Conservation (phyloP, 768 basidiomycete genomes). For the Boletus rubescentipes region DNA sequence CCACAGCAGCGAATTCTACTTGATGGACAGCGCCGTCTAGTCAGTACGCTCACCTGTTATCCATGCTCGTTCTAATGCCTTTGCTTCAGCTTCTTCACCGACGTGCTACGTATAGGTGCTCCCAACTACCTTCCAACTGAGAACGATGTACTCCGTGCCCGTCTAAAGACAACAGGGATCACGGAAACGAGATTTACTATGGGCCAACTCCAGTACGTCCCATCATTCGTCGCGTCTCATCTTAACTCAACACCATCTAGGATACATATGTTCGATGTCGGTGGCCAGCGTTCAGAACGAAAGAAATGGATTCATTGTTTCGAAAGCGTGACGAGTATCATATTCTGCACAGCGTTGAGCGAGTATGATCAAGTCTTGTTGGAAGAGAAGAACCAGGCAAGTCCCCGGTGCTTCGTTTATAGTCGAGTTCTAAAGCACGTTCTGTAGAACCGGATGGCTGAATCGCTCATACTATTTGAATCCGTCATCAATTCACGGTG, state of each 20-base stretch:
- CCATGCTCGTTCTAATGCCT: not conserved
- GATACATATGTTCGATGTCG: constrained; percentile 77
- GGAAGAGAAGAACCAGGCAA: constrained; percentile 47
- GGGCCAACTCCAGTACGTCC: constrained; percentile 58
- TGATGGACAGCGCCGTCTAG: constrained; percentile 96
- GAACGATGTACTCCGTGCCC: constrained; percentile 83
- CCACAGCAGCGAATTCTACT: constrained; percentile 75
- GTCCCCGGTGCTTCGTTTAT: not conserved
- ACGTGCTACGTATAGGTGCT: constrained; percentile 80
- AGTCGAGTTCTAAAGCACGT: not conserved
- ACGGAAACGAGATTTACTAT: constrained; percentile 82
- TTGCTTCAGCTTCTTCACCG: constrained; percentile 71
- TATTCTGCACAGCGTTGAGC: constrained; percentile 72
- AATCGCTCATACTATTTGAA: constrained; percentile 74
- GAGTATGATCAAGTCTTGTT: constrained; percentile 75
- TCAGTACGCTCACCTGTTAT: constrained; percentile 37
- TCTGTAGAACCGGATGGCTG: constrained; percentile 68
- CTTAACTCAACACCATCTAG: constrained; percentile 17
- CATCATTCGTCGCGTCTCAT: accelerated
- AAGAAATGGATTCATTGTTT: constrained; percentile 85
- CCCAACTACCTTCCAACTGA: constrained; percentile 84
- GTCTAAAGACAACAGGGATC: constrained; percentile 88
- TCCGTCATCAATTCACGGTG: constrained; percentile 78
- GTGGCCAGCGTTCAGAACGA: constrained; percentile 76
- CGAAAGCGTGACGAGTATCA: constrained; percentile 77